phyloP scores from a whole-genome alignment of 176 grass and related monocot genomes.

The Rhipidocladum racemiflorum region DNA sequence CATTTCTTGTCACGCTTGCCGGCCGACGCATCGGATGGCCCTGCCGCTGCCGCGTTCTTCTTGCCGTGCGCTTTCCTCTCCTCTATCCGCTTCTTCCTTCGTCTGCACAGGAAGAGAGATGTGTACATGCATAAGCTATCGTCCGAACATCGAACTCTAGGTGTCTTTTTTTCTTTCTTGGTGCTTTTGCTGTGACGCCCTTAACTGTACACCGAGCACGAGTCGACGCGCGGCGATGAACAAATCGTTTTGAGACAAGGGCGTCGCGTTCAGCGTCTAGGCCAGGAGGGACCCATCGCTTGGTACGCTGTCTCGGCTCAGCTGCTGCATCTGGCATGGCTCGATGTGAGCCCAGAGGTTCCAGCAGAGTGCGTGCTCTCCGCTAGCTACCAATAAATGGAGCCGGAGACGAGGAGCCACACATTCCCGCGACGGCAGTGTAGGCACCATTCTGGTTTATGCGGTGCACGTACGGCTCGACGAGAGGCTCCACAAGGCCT shows the following conservation, averaged over 20 bases:
- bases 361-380: neutral
- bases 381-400: neutral
- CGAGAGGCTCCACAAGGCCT: neutral
- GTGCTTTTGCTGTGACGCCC: neutral
- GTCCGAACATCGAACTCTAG: neutral
- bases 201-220: neutral
- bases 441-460: neutral
- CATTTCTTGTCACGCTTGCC: constrained; percentile 32
- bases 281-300: neutral
- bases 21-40: neutral
- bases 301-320: neutral
- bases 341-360: neutral
- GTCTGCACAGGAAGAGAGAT: neutral
- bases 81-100: constrained; percentile 30
- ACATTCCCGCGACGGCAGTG: neutral
- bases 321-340: neutral
- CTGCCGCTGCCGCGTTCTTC: neutral
- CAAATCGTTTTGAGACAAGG: too few species aligned
- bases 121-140: neutral
- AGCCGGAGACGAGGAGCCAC: neutral
- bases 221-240: too few species aligned
- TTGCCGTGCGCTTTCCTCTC: neutral
- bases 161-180: neutral
- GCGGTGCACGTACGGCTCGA: neutral
- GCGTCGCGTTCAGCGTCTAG: too few species aligned